A percentile compares a stretch with the other conserved stretches of the same genome.
These are phyloP conservation scores for Trametes hirsuta DNA, from an alignment of 1,284 basidiomycete species.

Conservation along the genomic window DNA sequence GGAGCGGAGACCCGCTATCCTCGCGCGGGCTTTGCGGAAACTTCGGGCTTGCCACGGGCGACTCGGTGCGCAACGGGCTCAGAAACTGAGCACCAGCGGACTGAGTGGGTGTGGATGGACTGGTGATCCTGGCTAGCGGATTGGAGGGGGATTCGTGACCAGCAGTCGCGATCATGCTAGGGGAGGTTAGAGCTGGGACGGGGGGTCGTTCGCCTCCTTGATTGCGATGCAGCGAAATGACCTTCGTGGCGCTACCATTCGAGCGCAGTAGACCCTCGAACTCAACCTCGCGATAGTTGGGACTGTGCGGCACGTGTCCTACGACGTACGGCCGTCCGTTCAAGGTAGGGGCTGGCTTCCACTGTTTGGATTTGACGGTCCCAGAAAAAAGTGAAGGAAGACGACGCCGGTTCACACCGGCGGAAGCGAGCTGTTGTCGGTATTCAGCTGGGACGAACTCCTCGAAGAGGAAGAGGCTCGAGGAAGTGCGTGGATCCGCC, in stretches of 20 bases:
- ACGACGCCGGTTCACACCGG: conserved; percentile 36
- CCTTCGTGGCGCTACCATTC: conserved; percentile 57
- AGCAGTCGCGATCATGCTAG: conserved; percentile 19
- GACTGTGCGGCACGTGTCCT: conserved; percentile 66
- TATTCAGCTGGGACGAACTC: conserved; percentile 89
- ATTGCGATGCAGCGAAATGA: conserved; percentile 51
- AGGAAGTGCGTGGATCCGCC: conserved; percentile 56
- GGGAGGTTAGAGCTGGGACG: conserved; percentile 11
- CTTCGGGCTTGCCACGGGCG: conserved; percentile 5
- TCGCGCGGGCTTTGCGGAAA: conserved; percentile 13
- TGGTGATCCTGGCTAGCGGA: conserved; percentile 11
- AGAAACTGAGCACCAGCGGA: conserved; percentile 13
- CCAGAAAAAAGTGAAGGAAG: conserved; percentile 41
- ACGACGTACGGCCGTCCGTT: conserved; percentile 77
- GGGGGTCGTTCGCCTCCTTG: conserved; percentile 27
- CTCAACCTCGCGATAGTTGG: conserved; percentile 69
- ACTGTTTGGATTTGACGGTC: conserved; percentile 51
- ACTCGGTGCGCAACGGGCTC: conserved; percentile 20
- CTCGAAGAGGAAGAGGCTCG: conserved; percentile 79
- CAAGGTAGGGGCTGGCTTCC: conserved; percentile 77
- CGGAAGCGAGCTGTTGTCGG: conserved; percentile 68
- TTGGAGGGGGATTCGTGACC: conserved; percentile 17
- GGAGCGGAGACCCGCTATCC: conserved; percentile 19
- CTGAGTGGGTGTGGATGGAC: background rate
- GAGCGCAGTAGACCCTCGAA: conserved; percentile 77